phyloP scores from a whole-genome alignment of 805 yeast genomes.

The Hanseniaspora valbyensis region DNA sequence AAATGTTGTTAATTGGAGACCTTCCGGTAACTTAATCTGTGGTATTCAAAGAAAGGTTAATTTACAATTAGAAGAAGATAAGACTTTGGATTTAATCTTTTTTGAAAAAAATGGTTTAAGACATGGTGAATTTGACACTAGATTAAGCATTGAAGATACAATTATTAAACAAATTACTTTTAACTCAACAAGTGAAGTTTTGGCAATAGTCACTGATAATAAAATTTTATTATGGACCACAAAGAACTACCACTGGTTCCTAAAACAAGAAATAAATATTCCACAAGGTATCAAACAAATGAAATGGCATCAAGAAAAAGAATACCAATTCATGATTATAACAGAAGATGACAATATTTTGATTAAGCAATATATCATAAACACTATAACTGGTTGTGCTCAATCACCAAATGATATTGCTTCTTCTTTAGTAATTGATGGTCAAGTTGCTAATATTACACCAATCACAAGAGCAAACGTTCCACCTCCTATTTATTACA shows the following conservation, averaged over 20 bases:
- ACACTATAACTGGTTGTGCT: constrained; percentile 57
- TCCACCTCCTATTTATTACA: constrained; percentile 85
- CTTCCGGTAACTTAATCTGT: constrained; percentile 80
- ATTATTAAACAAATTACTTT: constrained; percentile 49
- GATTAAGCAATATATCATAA: constrained; percentile 56
- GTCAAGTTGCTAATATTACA: constrained; percentile 56
- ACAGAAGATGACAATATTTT: constrained; percentile 38
- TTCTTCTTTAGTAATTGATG: constrained; percentile 71
- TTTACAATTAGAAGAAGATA: constrained; percentile 37
- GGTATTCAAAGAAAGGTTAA: constrained; percentile 53
- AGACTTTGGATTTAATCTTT: constrained; percentile 46
- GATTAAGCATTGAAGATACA: constrained; percentile 41
- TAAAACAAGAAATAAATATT: constrained; percentile 61
- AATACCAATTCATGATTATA: constrained; percentile 60
- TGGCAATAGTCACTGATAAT: constrained; percentile 54
- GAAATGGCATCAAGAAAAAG: constrained; percentile 85
- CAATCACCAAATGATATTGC: constrained; percentile 60
- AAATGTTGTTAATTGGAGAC: constrained; percentile 70
- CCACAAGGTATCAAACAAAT: constrained; percentile 31
- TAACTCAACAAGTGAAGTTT: constrained; percentile 70
- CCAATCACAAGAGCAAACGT: constrained; percentile 77
- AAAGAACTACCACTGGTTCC: constrained; percentile 91
- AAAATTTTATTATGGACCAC: constrained; percentile 80
- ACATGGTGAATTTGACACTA: constrained; percentile 70
- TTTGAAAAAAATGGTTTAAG: constrained; percentile 89